A percentile compares a stretch with the other conserved stretches of the same genome.
Evolutionary conservation across 805 yeast species (phyloP).

Genomic region (Spathaspora girioi): DNA sequence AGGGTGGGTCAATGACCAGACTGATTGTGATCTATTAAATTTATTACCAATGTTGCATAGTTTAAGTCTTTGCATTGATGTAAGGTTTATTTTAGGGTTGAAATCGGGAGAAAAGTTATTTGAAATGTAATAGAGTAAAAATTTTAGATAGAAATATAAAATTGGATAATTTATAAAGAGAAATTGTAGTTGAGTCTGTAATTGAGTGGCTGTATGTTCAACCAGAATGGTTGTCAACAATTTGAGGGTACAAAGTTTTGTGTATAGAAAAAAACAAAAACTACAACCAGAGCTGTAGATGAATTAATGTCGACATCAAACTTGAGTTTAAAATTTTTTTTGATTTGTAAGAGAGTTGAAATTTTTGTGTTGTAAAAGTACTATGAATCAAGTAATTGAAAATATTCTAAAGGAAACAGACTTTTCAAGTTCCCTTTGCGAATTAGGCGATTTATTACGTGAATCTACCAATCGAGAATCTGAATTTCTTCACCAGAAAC

Average conservation of each 20-base stretch:
- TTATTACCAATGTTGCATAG: constrained; percentile 77
- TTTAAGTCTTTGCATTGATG: constrained; percentile 78
- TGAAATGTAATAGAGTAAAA: constrained; percentile 22
- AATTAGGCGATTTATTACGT: constrained; percentile 18
- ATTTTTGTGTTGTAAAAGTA: not conserved
- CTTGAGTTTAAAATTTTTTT: too few species aligned
- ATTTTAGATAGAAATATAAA: not conserved
- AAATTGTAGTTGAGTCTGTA: not conserved
- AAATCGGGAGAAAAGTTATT: constrained; percentile 68
- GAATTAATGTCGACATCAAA: too few species aligned
- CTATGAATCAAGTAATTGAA: constrained; percentile 2
- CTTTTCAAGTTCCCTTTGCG: constrained; percentile 4
- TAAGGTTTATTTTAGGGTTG: constrained; percentile 70
- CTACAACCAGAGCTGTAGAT: too few species aligned
- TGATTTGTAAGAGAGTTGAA: too few species aligned
- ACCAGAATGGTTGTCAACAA: not conserved
- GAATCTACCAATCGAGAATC: constrained; percentile 15
- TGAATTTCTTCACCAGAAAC: not conserved
- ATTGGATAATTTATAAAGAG: not conserved
- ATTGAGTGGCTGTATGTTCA: not conserved
- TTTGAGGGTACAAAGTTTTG: too few species aligned
- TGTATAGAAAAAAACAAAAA: too few species aligned
- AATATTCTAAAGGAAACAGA: not conserved
- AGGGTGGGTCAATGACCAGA: constrained; percentile 98
- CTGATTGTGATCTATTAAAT: constrained; percentile 78